Evolutionary conservation across 75 land plant genomes (phyloP).

Genomic region (Isoetes taiwanensis): DNA sequence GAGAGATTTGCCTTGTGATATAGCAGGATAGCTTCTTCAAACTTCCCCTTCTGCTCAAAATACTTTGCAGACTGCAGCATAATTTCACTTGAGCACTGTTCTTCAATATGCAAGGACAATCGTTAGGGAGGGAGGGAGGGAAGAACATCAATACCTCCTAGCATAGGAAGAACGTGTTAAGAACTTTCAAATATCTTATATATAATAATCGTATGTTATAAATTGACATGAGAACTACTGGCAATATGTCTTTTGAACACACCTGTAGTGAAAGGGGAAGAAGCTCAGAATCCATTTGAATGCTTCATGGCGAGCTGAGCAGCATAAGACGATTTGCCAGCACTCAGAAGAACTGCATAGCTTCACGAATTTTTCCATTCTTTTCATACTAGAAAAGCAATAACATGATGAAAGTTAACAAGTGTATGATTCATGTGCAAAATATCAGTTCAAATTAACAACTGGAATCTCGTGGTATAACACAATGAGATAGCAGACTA

Average conservation of each 20-base stretch:
- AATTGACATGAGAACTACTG: no score
- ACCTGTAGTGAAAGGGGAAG: constrained; percentile 27
- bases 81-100: constrained; percentile 24
- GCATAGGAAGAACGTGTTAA: no score
- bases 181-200: no score
- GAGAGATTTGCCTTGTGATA: constrained; percentile 20
- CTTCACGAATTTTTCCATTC: constrained; percentile 22
- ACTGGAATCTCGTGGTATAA: no score
- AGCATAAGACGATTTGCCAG: constrained; percentile 24
- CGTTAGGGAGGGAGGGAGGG: no score
- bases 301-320: constrained; percentile 32
- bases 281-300: constrained; percentile 23
- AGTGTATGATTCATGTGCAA: no score
- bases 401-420: not conserved
- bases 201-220: no score
- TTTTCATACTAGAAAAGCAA: constrained; percentile 21
- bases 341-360: constrained; percentile 19
- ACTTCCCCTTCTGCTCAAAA: constrained; percentile 21
- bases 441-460: no score
- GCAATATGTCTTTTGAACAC: no score
- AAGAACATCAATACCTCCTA: no score
- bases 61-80: constrained; percentile 28
- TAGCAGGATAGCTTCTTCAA: constrained; percentile 24
- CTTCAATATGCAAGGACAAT: no score
- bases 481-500: no score